Conservation (phyloP, 2,329 filamentous ascomycete genomes). For the Sporothrix variecibatus region DNA sequence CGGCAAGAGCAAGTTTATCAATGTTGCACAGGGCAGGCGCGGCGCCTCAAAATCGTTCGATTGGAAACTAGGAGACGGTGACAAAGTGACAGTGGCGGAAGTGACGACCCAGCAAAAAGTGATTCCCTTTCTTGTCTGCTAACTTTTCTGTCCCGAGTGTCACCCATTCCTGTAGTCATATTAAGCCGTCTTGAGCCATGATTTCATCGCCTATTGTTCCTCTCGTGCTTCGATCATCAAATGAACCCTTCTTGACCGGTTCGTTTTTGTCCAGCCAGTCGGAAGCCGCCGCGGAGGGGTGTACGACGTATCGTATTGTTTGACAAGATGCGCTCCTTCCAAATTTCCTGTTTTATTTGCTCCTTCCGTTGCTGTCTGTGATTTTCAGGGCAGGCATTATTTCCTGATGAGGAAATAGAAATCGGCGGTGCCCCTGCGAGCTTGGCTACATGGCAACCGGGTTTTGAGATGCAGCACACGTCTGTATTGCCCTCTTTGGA, state of each 20-base stretch:
- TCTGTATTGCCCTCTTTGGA: background rate
- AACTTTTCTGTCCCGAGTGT: background rate
- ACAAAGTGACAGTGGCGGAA: constrained; percentile 1
- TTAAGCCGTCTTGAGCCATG: background rate
- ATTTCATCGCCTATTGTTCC: background rate
- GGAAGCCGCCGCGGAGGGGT: background rate
- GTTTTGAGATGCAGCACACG: background rate
- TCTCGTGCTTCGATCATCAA: background rate
- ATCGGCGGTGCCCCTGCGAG: background rate
- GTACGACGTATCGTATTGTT: no score
- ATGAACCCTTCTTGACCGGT: background rate
- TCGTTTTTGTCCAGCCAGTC: constrained; percentile 13
- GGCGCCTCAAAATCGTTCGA: background rate
- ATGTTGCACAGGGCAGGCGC: background rate
- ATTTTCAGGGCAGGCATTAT: background rate
- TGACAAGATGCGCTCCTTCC: background rate
- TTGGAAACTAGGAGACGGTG: background rate
- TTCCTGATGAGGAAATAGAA: background rate
- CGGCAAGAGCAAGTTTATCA: background rate
- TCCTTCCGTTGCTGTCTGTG: background rate
- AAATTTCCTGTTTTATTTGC: background rate
- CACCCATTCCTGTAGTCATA: background rate
- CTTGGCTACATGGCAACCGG: background rate
- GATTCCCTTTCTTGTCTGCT: background rate
- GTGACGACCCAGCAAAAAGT: background rate